These are phyloP conservation scores for Salix dunnii DNA, from an alignment of 345 rosid genomes.

Conservation along the genomic window DNA sequence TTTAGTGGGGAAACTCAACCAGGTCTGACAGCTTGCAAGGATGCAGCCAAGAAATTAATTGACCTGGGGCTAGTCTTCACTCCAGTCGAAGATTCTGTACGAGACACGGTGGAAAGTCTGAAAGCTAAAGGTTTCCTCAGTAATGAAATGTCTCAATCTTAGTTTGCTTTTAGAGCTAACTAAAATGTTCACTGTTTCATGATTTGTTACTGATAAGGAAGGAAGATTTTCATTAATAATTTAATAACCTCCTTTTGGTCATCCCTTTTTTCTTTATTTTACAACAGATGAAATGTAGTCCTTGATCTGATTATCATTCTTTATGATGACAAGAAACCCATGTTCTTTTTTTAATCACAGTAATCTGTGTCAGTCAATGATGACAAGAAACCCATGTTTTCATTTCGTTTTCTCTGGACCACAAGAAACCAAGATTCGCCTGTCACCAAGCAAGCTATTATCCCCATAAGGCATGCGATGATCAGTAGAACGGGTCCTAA, in stretches of 20 bases:
- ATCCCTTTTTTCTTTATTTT: not conserved
- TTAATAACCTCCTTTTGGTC: not conserved
- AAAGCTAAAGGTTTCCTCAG: slow-evolving; percentile 53
- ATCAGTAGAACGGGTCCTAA: not conserved
- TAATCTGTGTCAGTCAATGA: not conserved
- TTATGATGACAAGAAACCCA: not conserved
- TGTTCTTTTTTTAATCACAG: not conserved
- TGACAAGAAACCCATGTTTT: not conserved
- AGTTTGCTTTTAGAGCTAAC: not conserved
- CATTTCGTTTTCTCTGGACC: not conserved
- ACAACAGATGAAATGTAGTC: slow-evolving; percentile 7
- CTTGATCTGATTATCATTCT: not conserved
- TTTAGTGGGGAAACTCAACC: slow-evolving; percentile 64
- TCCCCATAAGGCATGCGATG: slow-evolving; percentile 2
- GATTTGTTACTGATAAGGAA: slow-evolving; percentile 5
- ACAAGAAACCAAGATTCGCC: not conserved
- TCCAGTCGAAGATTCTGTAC: slow-evolving; percentile 58
- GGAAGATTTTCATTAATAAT: not conserved
- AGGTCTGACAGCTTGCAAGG: slow-evolving; percentile 44
- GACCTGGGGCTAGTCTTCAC: slow-evolving; percentile 60
- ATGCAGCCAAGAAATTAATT: slow-evolving; percentile 73
- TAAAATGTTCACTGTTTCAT: not conserved
- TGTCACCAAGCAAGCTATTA: not conserved
- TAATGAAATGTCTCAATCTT: slow-evolving; percentile 14
- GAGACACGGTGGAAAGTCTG: slow-evolving; percentile 60